Conservation (phyloP, 768 basidiomycete genomes). For the Russula compacta region DNA sequence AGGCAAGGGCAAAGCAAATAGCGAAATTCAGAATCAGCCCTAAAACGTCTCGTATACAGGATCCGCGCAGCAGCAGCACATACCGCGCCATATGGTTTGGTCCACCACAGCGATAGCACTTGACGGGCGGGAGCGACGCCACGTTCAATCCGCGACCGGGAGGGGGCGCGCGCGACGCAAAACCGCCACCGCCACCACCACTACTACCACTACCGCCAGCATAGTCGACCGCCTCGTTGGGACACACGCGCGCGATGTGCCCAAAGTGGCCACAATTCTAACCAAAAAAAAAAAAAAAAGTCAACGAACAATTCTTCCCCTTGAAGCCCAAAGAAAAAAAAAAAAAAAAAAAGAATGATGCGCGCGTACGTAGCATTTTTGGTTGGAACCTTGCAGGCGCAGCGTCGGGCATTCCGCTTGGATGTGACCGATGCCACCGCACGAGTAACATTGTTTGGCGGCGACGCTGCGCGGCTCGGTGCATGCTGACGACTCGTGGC, state of each 20-base stretch:
- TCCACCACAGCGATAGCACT: conserved; percentile 85
- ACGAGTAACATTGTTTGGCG: conserved; percentile 88
- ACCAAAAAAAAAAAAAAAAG: background rate
- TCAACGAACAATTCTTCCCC: no score
- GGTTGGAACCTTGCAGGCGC: conserved; percentile 55
- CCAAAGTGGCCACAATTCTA: conserved; percentile 78
- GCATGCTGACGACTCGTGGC: conserved; percentile 85
- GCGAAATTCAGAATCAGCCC: background rate
- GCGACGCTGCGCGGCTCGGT: conserved; percentile 74
- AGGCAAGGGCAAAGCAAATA: background rate
- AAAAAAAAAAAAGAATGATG: background rate
- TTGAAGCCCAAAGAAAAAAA: no score
- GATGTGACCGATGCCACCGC: conserved; percentile 86
- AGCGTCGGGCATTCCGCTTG: conserved; percentile 81
- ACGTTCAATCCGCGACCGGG: conserved; percentile 69
- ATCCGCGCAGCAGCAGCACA: background rate
- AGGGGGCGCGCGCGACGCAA: conserved; percentile 61
- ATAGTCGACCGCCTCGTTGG: conserved; percentile 36
- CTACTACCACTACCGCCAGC: no score
- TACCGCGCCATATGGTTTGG: conserved; percentile 83
- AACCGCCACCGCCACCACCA: conserved; percentile 25
- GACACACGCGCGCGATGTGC: conserved; percentile 73
- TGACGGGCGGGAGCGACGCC: conserved; percentile 70
- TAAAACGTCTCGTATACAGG: no score
- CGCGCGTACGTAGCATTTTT: conserved; percentile 77